Evolutionary conservation across 2,329 filamentous ascomycete species (phyloP).

Genomic region (Fusarium foetens): DNA sequence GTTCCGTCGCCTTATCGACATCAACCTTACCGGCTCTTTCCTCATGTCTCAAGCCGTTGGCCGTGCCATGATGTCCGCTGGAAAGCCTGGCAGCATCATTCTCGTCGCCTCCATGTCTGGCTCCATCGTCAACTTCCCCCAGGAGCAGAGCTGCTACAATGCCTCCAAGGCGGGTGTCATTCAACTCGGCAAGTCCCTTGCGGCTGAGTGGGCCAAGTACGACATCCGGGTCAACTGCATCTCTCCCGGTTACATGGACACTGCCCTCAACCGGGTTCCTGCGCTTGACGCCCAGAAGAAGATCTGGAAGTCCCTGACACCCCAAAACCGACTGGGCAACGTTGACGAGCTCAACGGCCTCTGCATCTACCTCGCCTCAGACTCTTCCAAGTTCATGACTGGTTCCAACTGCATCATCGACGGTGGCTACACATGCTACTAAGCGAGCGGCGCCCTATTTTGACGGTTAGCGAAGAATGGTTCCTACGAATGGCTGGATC

Average conservation of each 20-base stretch:
- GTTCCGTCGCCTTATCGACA: constrained; percentile 82
- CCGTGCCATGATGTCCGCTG: constrained; percentile 76
- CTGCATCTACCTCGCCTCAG: constrained; percentile 79
- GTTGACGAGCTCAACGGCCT: constrained; percentile 83
- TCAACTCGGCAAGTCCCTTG: constrained; percentile 81
- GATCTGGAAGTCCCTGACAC: constrained; percentile 80
- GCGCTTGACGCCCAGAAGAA: constrained; percentile 84
- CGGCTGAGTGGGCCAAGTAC: constrained; percentile 85
- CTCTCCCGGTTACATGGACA: constrained; percentile 89
- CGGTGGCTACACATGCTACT: constrained; percentile 74
- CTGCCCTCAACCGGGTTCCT: constrained; percentile 80
- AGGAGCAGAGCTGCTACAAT: constrained; percentile 86
- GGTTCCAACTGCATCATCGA: constrained; percentile 78
- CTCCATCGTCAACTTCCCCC: constrained; percentile 85
- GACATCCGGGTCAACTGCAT: constrained; percentile 86
- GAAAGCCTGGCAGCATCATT: constrained; percentile 77
- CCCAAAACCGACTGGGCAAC: constrained; percentile 76
- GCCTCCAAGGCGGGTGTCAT: constrained; percentile 84
- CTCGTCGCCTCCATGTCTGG: constrained; percentile 85
- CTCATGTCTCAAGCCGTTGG: constrained; percentile 79
- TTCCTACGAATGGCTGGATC: background rate
- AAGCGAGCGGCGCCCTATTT: constrained; percentile 43
- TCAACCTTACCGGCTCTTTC: constrained; percentile 84
- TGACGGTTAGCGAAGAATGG: constrained; percentile 1
- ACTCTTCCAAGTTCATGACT: constrained; percentile 80